These are phyloP conservation scores for Pontederia paniculata DNA, from an alignment of 176 grass and related monocot genomes.

Conservation along the genomic window DNA sequence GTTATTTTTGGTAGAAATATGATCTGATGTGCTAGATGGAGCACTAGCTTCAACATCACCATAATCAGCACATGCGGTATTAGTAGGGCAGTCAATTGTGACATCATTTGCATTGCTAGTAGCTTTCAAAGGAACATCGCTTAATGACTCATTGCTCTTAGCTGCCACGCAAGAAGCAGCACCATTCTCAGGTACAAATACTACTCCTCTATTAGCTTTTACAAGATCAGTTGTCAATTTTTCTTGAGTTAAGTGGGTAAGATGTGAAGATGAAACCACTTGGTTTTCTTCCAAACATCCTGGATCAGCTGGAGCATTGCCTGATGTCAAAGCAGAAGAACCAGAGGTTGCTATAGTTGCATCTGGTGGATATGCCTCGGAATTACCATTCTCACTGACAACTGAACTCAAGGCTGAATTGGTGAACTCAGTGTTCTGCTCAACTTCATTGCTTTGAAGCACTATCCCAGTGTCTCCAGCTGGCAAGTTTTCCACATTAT, in stretches of 20 bases:
- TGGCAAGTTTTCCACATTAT: constrained; percentile 22
- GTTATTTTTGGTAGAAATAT: constrained; percentile 17
- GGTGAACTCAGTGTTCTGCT: constrained; percentile 26
- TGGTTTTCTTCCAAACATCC: constrained; percentile 37
- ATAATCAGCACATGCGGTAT: constrained; percentile 23
- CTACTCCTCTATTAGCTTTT: constrained; percentile 18
- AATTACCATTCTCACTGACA: constrained; percentile 41
- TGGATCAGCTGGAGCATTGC: constrained; percentile 25
- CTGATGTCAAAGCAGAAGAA: constrained; percentile 39
- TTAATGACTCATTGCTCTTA: constrained; percentile 17
- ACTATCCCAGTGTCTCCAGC: constrained; percentile 26
- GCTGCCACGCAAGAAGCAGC: constrained; percentile 20
- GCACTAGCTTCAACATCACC: constrained; percentile 16
- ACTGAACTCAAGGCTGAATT: constrained; percentile 68
- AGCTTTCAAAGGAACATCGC: constrained; percentile 23
- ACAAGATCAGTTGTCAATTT: constrained; percentile 27
- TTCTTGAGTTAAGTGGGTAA: constrained; percentile 31
- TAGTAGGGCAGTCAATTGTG: constrained; percentile 20
- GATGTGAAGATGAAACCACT: constrained; percentile 38
- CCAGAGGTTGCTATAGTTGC: constrained; percentile 30
- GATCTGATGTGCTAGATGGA: constrained; percentile 21
- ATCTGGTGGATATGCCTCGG: constrained; percentile 28
- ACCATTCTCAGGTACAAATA: constrained; percentile 30
- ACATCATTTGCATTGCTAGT: constrained; percentile 27
- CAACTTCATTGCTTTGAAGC: constrained; percentile 29